Conservation (phyloP, 1,139 yeast genomes). For the Pneumocystis sp. region DNA sequence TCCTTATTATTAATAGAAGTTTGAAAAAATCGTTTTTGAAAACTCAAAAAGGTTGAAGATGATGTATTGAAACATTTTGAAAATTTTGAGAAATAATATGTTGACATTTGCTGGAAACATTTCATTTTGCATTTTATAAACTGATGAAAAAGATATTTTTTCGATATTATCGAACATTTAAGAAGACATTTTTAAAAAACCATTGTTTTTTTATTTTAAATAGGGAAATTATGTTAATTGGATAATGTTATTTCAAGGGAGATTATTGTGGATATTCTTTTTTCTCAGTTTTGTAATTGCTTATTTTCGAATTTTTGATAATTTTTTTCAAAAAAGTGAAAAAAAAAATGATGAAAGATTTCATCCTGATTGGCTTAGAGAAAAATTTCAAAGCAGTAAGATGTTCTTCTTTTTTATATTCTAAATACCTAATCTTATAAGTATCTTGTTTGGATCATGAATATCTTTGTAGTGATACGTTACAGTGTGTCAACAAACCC, state of each 20-base stretch:
- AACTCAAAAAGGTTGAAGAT: not conserved
- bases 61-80: not conserved
- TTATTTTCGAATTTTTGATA: not conserved
- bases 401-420: not conserved
- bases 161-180: not conserved
- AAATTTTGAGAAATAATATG: not conserved
- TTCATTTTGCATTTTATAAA: not conserved
- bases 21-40: not conserved
- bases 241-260: not conserved
- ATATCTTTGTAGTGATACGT: constrained; percentile 71
- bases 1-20: not conserved
- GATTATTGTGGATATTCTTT: not conserved
- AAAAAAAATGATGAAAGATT: not conserved
- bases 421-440: not conserved
- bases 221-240: not conserved
- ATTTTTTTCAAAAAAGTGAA: not conserved
- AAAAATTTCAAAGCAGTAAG: not conserved
- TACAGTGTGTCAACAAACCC: constrained; percentile 54
- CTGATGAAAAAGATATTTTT: not conserved
- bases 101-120: not conserved
- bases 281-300: not conserved
- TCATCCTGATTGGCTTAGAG: not conserved
- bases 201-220: not conserved
- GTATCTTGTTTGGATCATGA: constrained; percentile 18
- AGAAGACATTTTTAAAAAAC: not conserved